Evolutionary conservation across 768 basidiomycete species (phyloP).

Genomic region (Tubosaeta sp.): DNA sequence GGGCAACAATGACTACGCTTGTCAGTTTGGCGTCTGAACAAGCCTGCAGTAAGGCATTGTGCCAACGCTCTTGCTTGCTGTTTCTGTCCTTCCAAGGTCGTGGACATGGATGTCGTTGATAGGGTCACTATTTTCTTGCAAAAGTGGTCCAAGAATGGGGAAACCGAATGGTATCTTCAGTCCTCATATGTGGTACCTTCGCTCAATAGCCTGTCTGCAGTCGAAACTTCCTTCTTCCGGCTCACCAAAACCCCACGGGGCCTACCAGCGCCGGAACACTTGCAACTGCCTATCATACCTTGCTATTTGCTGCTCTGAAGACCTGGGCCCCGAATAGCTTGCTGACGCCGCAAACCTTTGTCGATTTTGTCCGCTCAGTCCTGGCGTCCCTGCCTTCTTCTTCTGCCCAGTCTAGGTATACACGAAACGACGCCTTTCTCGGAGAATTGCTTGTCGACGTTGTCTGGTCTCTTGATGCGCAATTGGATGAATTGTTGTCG

Average conservation of each 20-base stretch:
- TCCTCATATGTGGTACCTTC: slow-evolving; percentile 14
- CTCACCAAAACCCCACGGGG: slow-evolving; percentile 58
- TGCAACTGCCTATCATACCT: slow-evolving; percentile 64
- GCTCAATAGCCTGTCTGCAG: slow-evolving; percentile 33
- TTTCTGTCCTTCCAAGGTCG: slow-evolving; percentile 6
- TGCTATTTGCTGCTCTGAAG: slow-evolving; percentile 54
- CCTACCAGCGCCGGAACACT: slow-evolving; percentile 51
- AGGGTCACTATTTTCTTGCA: slow-evolving; percentile 46
- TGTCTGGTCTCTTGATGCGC: slow-evolving; percentile 76
- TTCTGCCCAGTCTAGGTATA: slow-evolving; percentile 34
- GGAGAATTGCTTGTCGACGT: slow-evolving; percentile 75
- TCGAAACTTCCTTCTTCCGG: slow-evolving; percentile 54
- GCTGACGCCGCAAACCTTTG: slow-evolving; percentile 48
- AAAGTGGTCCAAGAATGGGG: slow-evolving; percentile 57
- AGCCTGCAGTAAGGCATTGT: slow-evolving; percentile 10
- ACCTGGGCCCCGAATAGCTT: slow-evolving; percentile 49
- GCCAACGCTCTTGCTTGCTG: slow-evolving; percentile 13
- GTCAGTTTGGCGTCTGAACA: slow-evolving; percentile 19
- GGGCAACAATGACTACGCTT: slow-evolving; percentile 23
- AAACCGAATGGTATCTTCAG: slow-evolving; percentile 53
- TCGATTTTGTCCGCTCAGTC: slow-evolving; percentile 62
- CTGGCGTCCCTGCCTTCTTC: slow-evolving; percentile 64
- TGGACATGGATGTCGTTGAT: slow-evolving; percentile 57
- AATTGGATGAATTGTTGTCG: slow-evolving; percentile 63
- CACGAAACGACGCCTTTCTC: slow-evolving; percentile 43